phyloP scores from a whole-genome alignment of 441 rosid species.

The Syzygium syzygioides region DNA sequence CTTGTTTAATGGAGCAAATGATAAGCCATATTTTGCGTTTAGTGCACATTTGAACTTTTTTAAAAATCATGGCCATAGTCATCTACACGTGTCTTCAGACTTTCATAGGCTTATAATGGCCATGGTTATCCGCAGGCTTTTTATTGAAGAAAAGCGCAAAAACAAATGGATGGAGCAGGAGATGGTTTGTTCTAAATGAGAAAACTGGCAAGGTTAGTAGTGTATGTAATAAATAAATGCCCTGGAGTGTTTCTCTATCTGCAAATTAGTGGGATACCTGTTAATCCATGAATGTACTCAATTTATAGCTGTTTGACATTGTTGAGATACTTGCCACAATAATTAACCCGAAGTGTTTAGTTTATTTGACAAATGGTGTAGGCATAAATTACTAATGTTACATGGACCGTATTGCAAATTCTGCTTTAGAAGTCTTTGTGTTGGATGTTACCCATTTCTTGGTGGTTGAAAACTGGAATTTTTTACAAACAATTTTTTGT shows the following conservation, averaged over 20 bases:
- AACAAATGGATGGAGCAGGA: constrained; percentile 85
- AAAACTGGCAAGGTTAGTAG: constrained; percentile 87
- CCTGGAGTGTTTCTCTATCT: background rate
- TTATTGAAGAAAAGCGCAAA: constrained; percentile 88
- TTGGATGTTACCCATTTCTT: background rate
- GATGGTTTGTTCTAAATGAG: constrained; percentile 98
- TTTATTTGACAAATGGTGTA: background rate
- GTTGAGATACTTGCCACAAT: background rate
- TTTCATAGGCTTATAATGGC: background rate
- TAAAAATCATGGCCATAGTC: background rate
- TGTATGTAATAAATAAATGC: background rate
- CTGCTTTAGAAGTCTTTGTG: background rate
- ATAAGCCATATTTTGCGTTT: background rate
- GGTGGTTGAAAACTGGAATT: background rate
- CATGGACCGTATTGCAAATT: background rate
- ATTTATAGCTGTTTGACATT: background rate
- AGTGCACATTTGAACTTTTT: constrained; percentile 1
- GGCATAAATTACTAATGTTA: background rate
- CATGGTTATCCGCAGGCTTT: constrained; percentile 35
- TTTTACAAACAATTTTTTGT: background rate
- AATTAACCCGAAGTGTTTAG: background rate
- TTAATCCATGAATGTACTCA: background rate
- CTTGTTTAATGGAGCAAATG: background rate
- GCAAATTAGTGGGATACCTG: background rate
- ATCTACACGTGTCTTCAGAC: background rate